These are phyloP conservation scores for Stylosanthes scabra DNA, from an alignment of 331 rosid species.

Conservation along the genomic window DNA sequence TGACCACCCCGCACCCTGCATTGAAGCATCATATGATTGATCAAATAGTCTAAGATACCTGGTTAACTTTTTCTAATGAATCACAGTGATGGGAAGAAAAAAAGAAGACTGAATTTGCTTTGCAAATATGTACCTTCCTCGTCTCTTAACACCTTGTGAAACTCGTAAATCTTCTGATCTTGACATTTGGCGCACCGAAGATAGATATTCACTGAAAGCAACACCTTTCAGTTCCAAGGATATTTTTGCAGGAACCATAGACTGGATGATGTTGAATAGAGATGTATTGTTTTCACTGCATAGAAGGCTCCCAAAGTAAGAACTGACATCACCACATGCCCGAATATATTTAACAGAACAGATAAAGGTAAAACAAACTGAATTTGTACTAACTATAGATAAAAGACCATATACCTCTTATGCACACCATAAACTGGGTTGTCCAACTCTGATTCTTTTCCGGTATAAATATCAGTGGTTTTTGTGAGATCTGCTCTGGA, in stretches of 20 bases:
- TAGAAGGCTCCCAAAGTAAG: conserved; percentile 32
- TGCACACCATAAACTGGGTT: conserved; percentile 41
- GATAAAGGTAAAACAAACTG: conserved; percentile 9
- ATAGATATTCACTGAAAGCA: conserved; percentile 73
- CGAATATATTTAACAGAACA: not conserved
- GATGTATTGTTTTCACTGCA: conserved; percentile 47
- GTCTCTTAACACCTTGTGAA: conserved; percentile 54
- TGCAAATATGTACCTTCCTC: conserved; percentile 62
- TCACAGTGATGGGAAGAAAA: conserved; percentile 13
- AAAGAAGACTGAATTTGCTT: conserved; percentile 29
- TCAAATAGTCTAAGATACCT: conserved; percentile 32
- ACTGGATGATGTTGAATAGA: conserved; percentile 39
- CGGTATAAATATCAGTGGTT: conserved; percentile 37
- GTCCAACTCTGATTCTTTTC: conserved; percentile 49
- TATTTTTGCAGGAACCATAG: conserved; percentile 65
- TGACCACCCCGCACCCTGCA: conserved; percentile 71
- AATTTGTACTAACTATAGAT: conserved; percentile 30
- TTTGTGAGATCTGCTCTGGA: conserved; percentile 47
- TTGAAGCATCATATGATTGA: conserved; percentile 40
- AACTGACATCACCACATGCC: conserved; percentile 27
- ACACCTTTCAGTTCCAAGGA: conserved; percentile 57
- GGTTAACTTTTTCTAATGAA: not conserved
- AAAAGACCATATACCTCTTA: conserved; percentile 44
- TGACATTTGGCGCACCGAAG: conserved; percentile 76
- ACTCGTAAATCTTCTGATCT: conserved; percentile 71